Evolutionary conservation across 2,329 filamentous ascomycete species (phyloP).

Genomic region (Hypoxylon rubiginosum): DNA sequence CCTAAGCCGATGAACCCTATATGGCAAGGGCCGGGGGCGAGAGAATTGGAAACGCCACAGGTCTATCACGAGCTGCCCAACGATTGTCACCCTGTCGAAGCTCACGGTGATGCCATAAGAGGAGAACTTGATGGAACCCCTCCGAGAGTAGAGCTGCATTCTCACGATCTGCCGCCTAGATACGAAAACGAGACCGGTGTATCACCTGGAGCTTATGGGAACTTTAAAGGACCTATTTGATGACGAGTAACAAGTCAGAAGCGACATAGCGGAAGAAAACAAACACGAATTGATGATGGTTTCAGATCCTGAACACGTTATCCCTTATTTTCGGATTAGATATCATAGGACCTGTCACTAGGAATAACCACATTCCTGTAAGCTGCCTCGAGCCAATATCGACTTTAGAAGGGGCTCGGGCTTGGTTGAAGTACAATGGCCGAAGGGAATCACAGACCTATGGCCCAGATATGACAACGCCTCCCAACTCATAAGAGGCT

Average conservation of each 20-base stretch:
- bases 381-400: neutral
- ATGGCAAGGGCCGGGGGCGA: conserved; percentile 33
- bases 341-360: neutral
- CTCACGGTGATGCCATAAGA: conserved; percentile 24
- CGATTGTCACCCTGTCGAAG: conserved; percentile 25
- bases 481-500: too few relatives aligned
- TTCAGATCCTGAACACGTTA: neutral
- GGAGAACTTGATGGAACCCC: conserved; percentile 31
- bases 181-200: conserved; percentile 17
- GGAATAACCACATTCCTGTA: neutral
- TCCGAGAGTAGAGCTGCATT: conserved; percentile 26
- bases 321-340: neutral
- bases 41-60: conserved; percentile 27
- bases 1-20: conserved; percentile 13
- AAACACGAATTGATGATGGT: neutral
- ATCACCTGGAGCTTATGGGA: conserved; percentile 29
- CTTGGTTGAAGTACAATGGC: neutral
- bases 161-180: conserved; percentile 31
- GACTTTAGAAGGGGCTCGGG: neutral
- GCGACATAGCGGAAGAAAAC: neutral
- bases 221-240: conserved; percentile 32
- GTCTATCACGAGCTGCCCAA: conserved; percentile 32
- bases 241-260: neutral
- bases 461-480: neutral
- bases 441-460: too few relatives aligned